Conservation (phyloP, 441 rosid genomes). For the Arabidopsis lyrata region DNA sequence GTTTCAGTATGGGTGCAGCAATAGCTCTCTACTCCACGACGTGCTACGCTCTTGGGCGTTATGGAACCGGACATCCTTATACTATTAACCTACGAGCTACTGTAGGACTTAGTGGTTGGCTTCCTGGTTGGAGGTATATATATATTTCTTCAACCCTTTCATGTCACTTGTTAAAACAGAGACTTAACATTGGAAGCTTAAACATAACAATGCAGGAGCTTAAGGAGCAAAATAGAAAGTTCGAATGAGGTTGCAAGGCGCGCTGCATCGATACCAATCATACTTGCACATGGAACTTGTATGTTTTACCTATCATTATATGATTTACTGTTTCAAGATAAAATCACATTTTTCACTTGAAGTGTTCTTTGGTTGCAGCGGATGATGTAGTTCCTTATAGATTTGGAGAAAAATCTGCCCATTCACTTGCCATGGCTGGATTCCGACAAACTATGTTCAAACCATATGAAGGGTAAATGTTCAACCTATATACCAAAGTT, state of each 20-base stretch:
- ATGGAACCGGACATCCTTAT: slow-evolving; percentile 61
- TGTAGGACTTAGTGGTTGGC: slow-evolving; percentile 84
- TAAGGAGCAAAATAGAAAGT: slow-evolving; percentile 63
- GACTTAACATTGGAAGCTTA: neutral
- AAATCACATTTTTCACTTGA: neutral
- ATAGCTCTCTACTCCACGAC: slow-evolving; percentile 71
- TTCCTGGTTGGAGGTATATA: slow-evolving; percentile 69
- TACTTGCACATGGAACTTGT: slow-evolving; percentile 69
- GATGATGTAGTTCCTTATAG: slow-evolving; percentile 82
- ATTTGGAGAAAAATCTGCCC: slow-evolving; percentile 80
- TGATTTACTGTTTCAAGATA: slow-evolving; percentile 34
- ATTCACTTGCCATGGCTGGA: slow-evolving; percentile 62
- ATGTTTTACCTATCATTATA: slow-evolving; percentile 1
- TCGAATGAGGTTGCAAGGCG: slow-evolving; percentile 67
- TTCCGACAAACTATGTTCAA: slow-evolving; percentile 68
- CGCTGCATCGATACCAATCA: slow-evolving; percentile 69
- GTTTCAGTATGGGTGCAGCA: slow-evolving; percentile 81
- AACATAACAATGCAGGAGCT: slow-evolving; percentile 49
- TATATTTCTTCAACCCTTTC: neutral
- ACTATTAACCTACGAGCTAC: slow-evolving; percentile 59
- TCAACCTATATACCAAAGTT: neutral
- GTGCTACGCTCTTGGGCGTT: slow-evolving; percentile 62
- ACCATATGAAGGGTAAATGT: slow-evolving; percentile 70
- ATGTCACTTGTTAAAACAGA: slow-evolving; percentile 36
- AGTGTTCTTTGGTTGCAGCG: slow-evolving; percentile 51